Conservation (phyloP, 352 stramenopile genomes). For the Phytophthora nicotianae region DNA sequence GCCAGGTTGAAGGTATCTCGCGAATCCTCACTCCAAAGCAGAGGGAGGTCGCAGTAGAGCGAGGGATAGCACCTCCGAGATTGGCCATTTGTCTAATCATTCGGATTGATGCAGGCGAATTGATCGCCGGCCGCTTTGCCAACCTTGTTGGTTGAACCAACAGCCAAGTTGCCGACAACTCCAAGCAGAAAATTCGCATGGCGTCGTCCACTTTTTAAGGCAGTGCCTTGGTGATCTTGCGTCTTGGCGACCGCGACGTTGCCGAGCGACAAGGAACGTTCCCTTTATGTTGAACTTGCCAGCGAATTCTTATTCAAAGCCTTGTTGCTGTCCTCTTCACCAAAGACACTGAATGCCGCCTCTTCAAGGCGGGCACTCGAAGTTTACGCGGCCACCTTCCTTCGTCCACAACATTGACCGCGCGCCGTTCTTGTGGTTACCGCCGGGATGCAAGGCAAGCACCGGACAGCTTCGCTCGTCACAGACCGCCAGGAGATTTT, state of each 20-base stretch:
- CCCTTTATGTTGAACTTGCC: conserved; percentile 16
- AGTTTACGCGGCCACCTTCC: not conserved
- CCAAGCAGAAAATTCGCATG: conserved; percentile 8
- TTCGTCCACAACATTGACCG: conserved; percentile 2
- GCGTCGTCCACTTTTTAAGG: not conserved
- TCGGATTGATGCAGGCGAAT: conserved; percentile 10
- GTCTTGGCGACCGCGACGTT: not conserved
- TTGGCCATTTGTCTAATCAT: conserved; percentile 14
- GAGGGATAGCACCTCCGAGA: conserved; percentile 1
- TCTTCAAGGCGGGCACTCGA: not conserved
- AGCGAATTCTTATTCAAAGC: not conserved
- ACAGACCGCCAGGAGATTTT: conserved; percentile 22
- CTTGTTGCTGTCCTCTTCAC: conserved; percentile 4
- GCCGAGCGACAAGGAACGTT: conserved; percentile 8
- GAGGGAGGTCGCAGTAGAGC: not conserved
- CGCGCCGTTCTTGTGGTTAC: conserved; percentile 18
- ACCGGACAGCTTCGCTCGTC: conserved; percentile 11
- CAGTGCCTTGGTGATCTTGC: not conserved
- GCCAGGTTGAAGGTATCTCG: not conserved
- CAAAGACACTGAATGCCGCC: no score
- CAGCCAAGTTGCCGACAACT: not conserved
- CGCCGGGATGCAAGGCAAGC: conserved; percentile 1
- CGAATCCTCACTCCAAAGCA: conserved; percentile 10
- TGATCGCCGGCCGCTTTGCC: no score
- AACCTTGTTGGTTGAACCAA: not conserved